These are phyloP conservation scores for Leccinum variicolor DNA, from an alignment of 768 basidiomycete species.

Conservation along the genomic window DNA sequence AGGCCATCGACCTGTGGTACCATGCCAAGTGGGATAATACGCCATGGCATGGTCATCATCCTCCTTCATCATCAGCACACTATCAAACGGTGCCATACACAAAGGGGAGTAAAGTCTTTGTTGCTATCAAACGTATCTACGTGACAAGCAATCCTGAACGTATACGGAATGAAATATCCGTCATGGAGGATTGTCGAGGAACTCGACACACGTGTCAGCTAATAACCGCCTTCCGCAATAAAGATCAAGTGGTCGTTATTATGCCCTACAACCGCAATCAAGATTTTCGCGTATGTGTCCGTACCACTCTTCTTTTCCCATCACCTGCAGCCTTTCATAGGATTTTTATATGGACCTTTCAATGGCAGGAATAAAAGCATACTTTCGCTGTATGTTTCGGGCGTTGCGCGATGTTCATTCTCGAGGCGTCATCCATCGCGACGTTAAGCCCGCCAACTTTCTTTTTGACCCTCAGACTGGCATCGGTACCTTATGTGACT, in stretches of 20 bases:
- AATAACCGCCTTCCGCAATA: slow-evolving; percentile 88
- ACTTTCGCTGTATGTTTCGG: slow-evolving; percentile 88
- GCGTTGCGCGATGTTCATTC: slow-evolving; percentile 87
- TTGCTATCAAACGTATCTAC: slow-evolving; percentile 95
- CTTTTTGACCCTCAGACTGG: slow-evolving; percentile 84
- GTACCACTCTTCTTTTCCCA: not conserved
- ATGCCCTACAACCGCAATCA: slow-evolving; percentile 93
- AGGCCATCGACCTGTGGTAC: slow-evolving; percentile 79
- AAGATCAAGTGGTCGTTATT: slow-evolving; percentile 90
- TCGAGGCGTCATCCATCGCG: slow-evolving; percentile 88
- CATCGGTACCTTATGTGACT: slow-evolving; percentile 87
- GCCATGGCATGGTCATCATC: slow-evolving; percentile 69
- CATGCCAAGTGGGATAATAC: slow-evolving; percentile 74
- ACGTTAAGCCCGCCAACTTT: slow-evolving; percentile 98
- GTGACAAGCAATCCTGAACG: slow-evolving; percentile 92
- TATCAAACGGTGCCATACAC: slow-evolving; percentile 52
- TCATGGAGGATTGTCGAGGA: slow-evolving; percentile 82
- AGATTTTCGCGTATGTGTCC: slow-evolving; percentile 82
- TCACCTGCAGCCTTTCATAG: slow-evolving; percentile 33
- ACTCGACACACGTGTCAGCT: slow-evolving; percentile 89
- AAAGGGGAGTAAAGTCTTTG: slow-evolving; percentile 58
- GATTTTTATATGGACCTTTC: slow-evolving; percentile 77
- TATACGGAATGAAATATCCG: slow-evolving; percentile 88
- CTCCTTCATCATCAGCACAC: slow-evolving; percentile 58
- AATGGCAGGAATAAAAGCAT: slow-evolving; percentile 73